Evolutionary conservation across 2,329 filamentous ascomycete species (phyloP).

Genomic region (Fusarium graminum): DNA sequence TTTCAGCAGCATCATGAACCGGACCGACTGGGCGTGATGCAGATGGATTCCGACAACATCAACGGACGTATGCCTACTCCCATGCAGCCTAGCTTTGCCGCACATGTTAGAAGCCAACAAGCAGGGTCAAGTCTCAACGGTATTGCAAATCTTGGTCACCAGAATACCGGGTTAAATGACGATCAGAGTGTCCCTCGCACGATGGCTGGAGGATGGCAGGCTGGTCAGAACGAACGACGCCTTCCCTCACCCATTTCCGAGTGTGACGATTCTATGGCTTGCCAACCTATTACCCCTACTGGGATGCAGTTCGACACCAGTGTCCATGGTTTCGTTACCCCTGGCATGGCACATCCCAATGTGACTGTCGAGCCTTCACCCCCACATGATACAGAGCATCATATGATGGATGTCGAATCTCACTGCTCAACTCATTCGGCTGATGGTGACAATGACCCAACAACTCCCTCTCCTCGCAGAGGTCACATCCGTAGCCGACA

Average conservation of each 20-base stretch:
- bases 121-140: conserved; percentile 57
- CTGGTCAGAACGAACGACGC: conserved; percentile 66
- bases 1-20: conserved; percentile 25
- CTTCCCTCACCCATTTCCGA: conserved; percentile 73
- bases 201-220: conserved; percentile 65
- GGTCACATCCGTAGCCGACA: conserved; percentile 71
- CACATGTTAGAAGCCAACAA: conserved; percentile 66
- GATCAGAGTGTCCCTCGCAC: conserved; percentile 64
- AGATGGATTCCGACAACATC: conserved; percentile 44
- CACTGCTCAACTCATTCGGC: conserved; percentile 42
- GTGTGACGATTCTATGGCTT: conserved; percentile 62
- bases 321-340: conserved; percentile 53
- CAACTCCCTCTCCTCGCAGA: conserved; percentile 63
- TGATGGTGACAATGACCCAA: conserved; percentile 54
- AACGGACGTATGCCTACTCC: conserved; percentile 69
- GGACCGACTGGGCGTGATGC: conserved; percentile 25
- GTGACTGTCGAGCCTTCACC: conserved; percentile 44
- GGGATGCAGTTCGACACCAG: conserved; percentile 53
- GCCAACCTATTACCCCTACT: conserved; percentile 51
- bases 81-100: conserved; percentile 69
- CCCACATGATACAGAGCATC: conserved; percentile 57
- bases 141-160: conserved; percentile 56
- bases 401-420: conserved; percentile 55
- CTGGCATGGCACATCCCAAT: conserved; percentile 35
- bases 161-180: conserved; percentile 56